Percentiles rank a stretch among this genome's conserved stretches.
Conservation (phyloP, 495 filamentous ascomycete species). For the Daldinia childiae region DNA sequence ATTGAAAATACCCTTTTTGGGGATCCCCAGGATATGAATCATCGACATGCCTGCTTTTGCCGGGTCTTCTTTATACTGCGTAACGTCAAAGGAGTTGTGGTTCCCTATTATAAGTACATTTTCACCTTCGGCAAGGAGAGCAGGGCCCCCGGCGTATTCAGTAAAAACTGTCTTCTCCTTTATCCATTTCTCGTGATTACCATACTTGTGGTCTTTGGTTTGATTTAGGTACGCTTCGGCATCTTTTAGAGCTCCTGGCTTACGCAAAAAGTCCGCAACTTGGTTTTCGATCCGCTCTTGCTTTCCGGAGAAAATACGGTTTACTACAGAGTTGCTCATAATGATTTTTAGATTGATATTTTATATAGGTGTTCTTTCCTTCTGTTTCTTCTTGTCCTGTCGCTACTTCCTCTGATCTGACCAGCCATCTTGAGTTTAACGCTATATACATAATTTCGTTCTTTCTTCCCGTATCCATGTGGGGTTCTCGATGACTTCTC, state of each 20-base stretch:
- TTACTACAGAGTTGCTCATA: not conserved
- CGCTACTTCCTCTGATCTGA: not conserved
- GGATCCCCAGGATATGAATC: constrained; percentile 47
- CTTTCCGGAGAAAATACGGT: constrained; percentile 27
- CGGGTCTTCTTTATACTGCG: constrained; percentile 40
- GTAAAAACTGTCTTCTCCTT: constrained; percentile 28
- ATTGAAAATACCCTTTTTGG: constrained; percentile 47
- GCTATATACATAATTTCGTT: not conserved
- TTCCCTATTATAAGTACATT: constrained; percentile 46
- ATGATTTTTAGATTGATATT: constrained; percentile 3
- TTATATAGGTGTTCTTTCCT: not conserved
- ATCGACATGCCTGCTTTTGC: constrained; percentile 45
- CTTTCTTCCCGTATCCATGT: not conserved
- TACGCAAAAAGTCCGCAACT: constrained; percentile 5
- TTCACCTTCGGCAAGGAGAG: constrained; percentile 30
- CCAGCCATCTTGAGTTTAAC: not conserved
- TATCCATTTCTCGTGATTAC: constrained; percentile 18
- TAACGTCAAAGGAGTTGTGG: constrained; percentile 41
- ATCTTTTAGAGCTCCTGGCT: constrained; percentile 3
- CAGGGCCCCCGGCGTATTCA: not conserved
- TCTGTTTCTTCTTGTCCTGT: not conserved
- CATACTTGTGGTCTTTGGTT: constrained; percentile 12
- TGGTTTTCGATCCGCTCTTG: constrained; percentile 9
- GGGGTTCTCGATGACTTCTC: not conserved
- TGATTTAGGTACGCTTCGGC: constrained; percentile 16